These are phyloP conservation scores for Candida loeiensis DNA, from an alignment of 805 yeast species.

Conservation along the genomic window DNA sequence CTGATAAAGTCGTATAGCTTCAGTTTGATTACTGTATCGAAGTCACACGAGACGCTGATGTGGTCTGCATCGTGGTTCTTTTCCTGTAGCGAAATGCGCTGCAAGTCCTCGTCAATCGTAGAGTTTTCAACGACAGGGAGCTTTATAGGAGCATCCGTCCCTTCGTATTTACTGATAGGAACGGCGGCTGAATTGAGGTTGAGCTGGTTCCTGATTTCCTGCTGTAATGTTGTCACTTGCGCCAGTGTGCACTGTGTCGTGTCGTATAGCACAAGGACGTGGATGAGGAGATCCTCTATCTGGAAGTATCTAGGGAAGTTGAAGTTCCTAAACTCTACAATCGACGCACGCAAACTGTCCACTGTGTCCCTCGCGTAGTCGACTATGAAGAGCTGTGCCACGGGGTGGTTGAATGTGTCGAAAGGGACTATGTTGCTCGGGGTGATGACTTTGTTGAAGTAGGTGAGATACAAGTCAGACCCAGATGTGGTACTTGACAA, in stretches of 20 bases:
- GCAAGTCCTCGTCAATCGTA: slow-evolving; percentile 50
- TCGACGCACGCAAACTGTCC: slow-evolving; percentile 53
- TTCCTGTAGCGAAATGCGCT: slow-evolving; percentile 28
- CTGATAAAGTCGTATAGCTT: slow-evolving; percentile 47
- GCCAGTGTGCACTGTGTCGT: slow-evolving; percentile 18
- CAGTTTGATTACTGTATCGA: slow-evolving; percentile 38
- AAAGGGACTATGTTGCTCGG: slow-evolving; percentile 64
- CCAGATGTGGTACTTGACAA: slow-evolving; percentile 10
- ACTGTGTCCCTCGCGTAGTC: slow-evolving; percentile 49
- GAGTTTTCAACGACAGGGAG: slow-evolving; percentile 26
- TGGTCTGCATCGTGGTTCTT: slow-evolving; percentile 12
- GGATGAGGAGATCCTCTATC: slow-evolving; percentile 54
- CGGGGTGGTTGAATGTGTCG: slow-evolving; percentile 86
- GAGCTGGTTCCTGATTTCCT: slow-evolving; percentile 22
- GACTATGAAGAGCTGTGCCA: slow-evolving; percentile 66
- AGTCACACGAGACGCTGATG: slow-evolving; percentile 28
- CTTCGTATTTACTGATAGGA: slow-evolving; percentile 14
- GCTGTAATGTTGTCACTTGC: slow-evolving; percentile 31
- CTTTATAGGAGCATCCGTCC: not conserved
- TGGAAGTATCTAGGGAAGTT: slow-evolving; percentile 64
- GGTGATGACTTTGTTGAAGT: slow-evolving; percentile 57
- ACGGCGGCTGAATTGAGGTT: slow-evolving; percentile 26
- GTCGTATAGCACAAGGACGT: slow-evolving; percentile 33
- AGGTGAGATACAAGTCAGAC: slow-evolving; percentile 48
- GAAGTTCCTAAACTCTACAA: slow-evolving; percentile 49